Percentiles rank a stretch among this genome's conserved stretches.
Conservation (phyloP, 257 asterid species). For the Lycium barbarum region DNA sequence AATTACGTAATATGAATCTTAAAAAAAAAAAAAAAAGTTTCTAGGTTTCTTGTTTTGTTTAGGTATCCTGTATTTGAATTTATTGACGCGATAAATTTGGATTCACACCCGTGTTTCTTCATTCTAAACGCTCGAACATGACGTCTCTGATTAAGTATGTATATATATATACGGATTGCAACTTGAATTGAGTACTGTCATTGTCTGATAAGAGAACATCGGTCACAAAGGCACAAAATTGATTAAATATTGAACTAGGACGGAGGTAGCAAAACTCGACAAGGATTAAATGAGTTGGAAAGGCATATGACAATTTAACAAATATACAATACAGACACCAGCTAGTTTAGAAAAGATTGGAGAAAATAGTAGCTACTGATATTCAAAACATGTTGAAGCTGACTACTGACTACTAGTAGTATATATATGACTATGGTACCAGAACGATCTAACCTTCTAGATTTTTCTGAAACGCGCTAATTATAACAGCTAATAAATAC, state of each 20-base stretch:
- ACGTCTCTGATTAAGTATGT: neutral
- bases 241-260: neutral
- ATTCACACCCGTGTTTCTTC: neutral
- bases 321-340: constrained; percentile 13
- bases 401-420: neutral
- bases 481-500: neutral
- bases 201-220: neutral
- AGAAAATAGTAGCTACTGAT: constrained; percentile 13
- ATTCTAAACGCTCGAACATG: neutral
- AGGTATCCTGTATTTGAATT: neutral
- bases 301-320: constrained; percentile 24
- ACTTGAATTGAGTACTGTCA: neutral
- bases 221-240: neutral
- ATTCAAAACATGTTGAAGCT: neutral
- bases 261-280: neutral
- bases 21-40: neutral
- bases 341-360: constrained; percentile 1
- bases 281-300: constrained; percentile 23
- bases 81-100: neutral
- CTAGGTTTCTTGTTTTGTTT: neutral
- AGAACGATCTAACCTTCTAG: neutral
- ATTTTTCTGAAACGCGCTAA: neutral
- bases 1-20: too few relatives aligned
- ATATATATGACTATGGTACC: neutral
- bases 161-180: neutral